phyloP scores from a whole-genome alignment of 106 monocot species.

The Dioscorea dumetorum region DNA sequence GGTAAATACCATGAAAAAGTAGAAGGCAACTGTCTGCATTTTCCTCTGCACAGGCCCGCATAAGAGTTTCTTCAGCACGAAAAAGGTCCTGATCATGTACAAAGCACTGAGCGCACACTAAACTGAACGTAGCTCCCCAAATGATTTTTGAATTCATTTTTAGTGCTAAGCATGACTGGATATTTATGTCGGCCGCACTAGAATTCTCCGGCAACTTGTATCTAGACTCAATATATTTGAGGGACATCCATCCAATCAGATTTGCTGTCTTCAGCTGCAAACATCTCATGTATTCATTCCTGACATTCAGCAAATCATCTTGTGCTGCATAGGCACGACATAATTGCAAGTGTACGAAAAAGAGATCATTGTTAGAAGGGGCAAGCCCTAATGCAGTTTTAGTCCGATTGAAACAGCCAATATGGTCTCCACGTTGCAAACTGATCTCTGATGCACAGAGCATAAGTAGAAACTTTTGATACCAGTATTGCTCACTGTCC shows the following conservation, averaged over 20 bases:
- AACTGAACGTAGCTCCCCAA: constrained; percentile 58
- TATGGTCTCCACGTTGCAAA: constrained; percentile 55
- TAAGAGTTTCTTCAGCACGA: constrained; percentile 58
- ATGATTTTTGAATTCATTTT: constrained; percentile 23
- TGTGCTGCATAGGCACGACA: constrained; percentile 68
- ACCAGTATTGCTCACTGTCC: constrained; percentile 18
- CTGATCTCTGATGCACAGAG: constrained; percentile 75
- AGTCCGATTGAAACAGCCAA: constrained; percentile 29
- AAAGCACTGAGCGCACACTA: constrained; percentile 50
- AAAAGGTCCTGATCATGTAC: constrained; percentile 51
- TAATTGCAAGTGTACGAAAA: constrained; percentile 80
- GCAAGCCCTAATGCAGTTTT: constrained; percentile 37
- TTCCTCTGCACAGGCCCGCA: constrained; percentile 34
- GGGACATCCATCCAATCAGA: constrained; percentile 70
- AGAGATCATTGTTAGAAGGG: constrained; percentile 20
- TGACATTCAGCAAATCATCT: constrained; percentile 33
- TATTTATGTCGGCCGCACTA: constrained; percentile 23
- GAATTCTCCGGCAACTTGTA: constrained; percentile 33
- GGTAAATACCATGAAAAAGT: constrained; percentile 67
- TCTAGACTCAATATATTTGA: constrained; percentile 72
- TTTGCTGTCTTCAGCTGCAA: constrained; percentile 40
- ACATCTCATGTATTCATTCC: constrained; percentile 63
- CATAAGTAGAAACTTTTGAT: constrained; percentile 54
- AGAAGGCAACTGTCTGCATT: constrained; percentile 65
- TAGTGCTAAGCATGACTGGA: constrained; percentile 13